Conservation (phyloP, 2,329 filamentous ascomycete species). For the Aspergillus sp. region DNA sequence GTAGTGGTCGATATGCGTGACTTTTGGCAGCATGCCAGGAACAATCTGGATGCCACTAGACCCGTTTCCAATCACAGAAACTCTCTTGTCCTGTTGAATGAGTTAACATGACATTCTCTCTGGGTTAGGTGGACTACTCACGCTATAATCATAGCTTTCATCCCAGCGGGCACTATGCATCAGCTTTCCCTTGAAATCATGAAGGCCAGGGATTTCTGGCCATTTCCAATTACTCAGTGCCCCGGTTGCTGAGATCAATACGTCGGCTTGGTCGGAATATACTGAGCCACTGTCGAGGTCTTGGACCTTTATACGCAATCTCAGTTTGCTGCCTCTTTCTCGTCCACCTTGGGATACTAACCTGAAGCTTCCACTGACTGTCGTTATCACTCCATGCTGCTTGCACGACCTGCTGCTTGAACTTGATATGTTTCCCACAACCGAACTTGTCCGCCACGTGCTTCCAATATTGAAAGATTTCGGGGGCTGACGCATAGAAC, state of each 20-base stretch:
- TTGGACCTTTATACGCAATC: conserved; percentile 11
- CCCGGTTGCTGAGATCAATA: conserved; percentile 34
- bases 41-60: conserved; percentile 37
- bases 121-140: conserved; percentile 4
- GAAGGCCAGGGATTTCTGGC: conserved; percentile 40
- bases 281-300: conserved; percentile 13
- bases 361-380: conserved; percentile 23
- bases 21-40: conserved; percentile 33
- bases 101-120: neutral
- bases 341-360: conserved; percentile 4
- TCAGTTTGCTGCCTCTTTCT: too few species aligned
- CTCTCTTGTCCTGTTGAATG: conserved; percentile 21
- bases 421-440: conserved; percentile 41
- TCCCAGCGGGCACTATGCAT: conserved; percentile 41
- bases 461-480: conserved; percentile 45
- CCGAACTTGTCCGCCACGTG: conserved; percentile 37
- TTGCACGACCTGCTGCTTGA: conserved; percentile 38
- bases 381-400: conserved; percentile 37
- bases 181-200: conserved; percentile 40
- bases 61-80: conserved; percentile 32
- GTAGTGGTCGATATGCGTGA: conserved; percentile 30
- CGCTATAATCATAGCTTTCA: conserved; percentile 25
- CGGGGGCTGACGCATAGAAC: conserved; percentile 41
- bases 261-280: conserved; percentile 22
- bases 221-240: conserved; percentile 37